Conservation (phyloP, 257 asterid species). For the Marsdenia floribunda region DNA sequence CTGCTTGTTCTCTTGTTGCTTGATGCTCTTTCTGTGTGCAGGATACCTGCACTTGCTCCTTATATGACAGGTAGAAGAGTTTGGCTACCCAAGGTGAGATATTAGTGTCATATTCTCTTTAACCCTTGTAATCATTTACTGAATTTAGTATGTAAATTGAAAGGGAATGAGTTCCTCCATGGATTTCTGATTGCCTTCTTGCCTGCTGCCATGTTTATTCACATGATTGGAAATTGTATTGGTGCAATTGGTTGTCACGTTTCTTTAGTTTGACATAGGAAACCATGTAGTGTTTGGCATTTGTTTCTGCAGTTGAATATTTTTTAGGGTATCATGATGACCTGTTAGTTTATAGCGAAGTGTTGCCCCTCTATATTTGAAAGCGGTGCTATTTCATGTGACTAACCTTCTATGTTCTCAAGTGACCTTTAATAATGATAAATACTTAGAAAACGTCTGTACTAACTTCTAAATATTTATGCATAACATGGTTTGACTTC, state of each 20-base stretch:
- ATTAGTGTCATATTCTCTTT: constrained; percentile 10
- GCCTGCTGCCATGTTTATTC: neutral
- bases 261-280: neutral
- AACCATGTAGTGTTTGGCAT: neutral
- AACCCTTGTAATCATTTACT: neutral
- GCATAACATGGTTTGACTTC: neutral
- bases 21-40: constrained; percentile 81
- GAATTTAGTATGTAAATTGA: neutral
- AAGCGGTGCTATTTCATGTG: neutral
- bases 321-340: neutral
- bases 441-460: neutral
- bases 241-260: neutral
- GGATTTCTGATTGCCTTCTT: neutral
- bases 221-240: neutral
- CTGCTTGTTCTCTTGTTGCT: constrained; percentile 62
- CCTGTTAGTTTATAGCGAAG: neutral
- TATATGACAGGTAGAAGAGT: constrained; percentile 52
- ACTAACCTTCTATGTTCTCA: neutral
- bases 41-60: constrained; percentile 57
- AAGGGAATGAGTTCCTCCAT: neutral
- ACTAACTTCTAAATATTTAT: neutral
- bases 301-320: neutral
- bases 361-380: neutral
- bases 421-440: neutral
- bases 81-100: constrained; percentile 69